Percentiles rank a stretch among this genome's conserved stretches.
These are phyloP conservation scores for Penicillium verhagenii DNA, from an alignment of 495 filamentous ascomycete species.

Conservation along the genomic window DNA sequence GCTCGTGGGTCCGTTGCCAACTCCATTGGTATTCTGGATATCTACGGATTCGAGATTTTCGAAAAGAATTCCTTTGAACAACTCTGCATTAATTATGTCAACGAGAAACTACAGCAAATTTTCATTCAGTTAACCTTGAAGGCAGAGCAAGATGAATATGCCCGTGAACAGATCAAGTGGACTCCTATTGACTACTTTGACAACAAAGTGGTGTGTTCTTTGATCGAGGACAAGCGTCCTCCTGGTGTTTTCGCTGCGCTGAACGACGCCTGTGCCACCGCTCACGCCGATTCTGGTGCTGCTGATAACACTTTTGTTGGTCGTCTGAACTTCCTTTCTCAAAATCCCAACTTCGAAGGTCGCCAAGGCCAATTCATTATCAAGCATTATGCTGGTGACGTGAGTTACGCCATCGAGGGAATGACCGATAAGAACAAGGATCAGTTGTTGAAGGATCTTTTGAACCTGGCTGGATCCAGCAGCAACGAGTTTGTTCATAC, in stretches of 20 bases:
- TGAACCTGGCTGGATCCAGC: constrained; percentile 82
- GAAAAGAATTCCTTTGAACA: constrained; percentile 99
- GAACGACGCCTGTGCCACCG: constrained; percentile 97
- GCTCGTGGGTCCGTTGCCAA: constrained; percentile 73
- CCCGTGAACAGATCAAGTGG: constrained; percentile 95
- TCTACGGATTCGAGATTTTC: constrained; percentile 99
- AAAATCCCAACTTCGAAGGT: constrained; percentile 86
- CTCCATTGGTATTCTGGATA: constrained; percentile 96
- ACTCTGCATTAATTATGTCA: constrained; percentile 99
- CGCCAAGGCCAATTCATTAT: constrained; percentile 96
- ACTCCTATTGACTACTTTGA: constrained; percentile 99
- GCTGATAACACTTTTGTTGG: constrained; percentile 96
- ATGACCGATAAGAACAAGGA: constrained; percentile 99
- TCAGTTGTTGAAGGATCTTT: constrained; percentile 88
- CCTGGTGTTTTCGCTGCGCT: constrained; percentile 93
- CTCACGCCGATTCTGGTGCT: constrained; percentile 89
- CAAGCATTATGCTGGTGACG: constrained; percentile 99
- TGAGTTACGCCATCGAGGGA: constrained; percentile 89
- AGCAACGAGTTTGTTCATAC: constrained; percentile 80
- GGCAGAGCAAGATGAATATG: constrained; percentile 98
- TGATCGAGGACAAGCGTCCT: constrained; percentile 91
- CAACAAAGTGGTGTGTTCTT: constrained; percentile 97
- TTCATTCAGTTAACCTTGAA: constrained; percentile 98
- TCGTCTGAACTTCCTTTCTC: constrained; percentile 79
- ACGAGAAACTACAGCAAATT: constrained; percentile 99